phyloP scores from a whole-genome alignment of 306 rosid genomes.

The Cicer judaicum region DNA sequence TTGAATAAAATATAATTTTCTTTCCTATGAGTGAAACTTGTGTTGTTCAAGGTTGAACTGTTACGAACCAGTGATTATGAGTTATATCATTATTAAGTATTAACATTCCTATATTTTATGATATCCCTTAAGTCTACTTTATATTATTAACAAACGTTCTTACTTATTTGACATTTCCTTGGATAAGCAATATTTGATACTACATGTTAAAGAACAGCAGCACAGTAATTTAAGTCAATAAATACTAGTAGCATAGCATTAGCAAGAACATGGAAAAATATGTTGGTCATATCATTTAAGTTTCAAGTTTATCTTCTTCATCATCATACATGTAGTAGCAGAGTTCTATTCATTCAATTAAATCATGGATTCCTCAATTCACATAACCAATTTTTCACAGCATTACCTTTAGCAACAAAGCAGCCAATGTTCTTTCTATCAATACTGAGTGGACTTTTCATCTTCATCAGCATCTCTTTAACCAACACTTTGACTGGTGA shows the following conservation, averaged over 20 bases:
- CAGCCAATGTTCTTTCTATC: constrained; percentile 78
- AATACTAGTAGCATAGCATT: neutral
- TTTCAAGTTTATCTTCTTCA: neutral
- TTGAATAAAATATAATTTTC: no score
- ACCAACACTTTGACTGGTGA: constrained; percentile 68
- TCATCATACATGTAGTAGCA: neutral
- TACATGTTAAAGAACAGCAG: neutral
- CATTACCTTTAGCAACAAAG: constrained; percentile 77
- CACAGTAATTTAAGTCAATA: neutral
- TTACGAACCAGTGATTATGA: no score
- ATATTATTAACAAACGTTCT: neutral
- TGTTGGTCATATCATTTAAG: neutral
- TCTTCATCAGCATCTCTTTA: constrained; percentile 65
- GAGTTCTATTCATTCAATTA: neutral
- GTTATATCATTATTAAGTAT: no score
- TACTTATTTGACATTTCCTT: neutral
- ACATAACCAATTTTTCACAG: constrained; percentile 66
- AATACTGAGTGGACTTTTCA: constrained; percentile 66
- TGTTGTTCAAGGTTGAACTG: no score
- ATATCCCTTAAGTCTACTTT: no score
- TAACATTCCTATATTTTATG: no score
- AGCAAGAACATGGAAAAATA: neutral
- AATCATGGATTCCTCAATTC: constrained; percentile 26
- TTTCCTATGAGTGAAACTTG: no score
- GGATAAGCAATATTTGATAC: neutral